phyloP scores from a whole-genome alignment of 2,329 filamentous ascomycete genomes.

The Aaosphaeria pasadenensis region DNA sequence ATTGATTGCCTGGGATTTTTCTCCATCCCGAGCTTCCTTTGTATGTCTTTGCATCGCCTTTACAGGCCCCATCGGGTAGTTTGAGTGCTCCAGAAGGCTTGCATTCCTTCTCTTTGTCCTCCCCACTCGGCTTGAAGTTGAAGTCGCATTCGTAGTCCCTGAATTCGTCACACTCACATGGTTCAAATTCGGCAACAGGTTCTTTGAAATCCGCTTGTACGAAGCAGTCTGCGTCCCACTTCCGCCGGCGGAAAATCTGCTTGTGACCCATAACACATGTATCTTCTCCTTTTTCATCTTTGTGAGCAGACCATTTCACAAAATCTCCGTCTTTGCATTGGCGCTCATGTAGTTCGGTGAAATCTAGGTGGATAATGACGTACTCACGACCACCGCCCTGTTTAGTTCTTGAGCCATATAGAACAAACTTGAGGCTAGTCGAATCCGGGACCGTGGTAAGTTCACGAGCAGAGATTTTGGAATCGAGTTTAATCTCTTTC shows the following conservation, averaged over 20 bases:
- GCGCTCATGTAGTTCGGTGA: slow-evolving; percentile 73
- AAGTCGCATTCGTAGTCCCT: slow-evolving; percentile 94
- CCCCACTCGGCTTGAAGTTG: slow-evolving; percentile 64
- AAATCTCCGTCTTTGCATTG: slow-evolving; percentile 77
- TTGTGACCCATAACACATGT: slow-evolving; percentile 96
- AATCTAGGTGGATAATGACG: slow-evolving; percentile 76
- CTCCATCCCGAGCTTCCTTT: slow-evolving; percentile 87
- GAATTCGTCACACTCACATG: slow-evolving; percentile 75
- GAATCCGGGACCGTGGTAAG: slow-evolving; percentile 91
- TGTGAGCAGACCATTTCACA: slow-evolving; percentile 83
- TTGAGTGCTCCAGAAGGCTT: slow-evolving; percentile 60
- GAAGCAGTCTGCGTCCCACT: slow-evolving; percentile 85
- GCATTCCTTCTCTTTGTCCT: slow-evolving; percentile 62
- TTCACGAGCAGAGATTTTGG: slow-evolving; percentile 67
- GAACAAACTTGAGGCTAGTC: slow-evolving; percentile 84
- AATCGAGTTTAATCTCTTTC: slow-evolving; percentile 67
- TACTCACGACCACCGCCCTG: slow-evolving; percentile 50
- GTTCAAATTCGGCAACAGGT: slow-evolving; percentile 64
- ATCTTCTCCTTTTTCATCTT: slow-evolving; percentile 74
- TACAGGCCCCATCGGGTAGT: slow-evolving; percentile 71
- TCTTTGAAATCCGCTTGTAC: slow-evolving; percentile 78
- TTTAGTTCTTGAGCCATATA: slow-evolving; percentile 57
- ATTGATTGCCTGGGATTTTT: slow-evolving; percentile 69
- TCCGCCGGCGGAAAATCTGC: slow-evolving; percentile 81
- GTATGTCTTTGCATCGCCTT: slow-evolving; percentile 69